phyloP scores from a whole-genome alignment of 1,139 yeast species.

The Hemisphaericaspora subhashii region DNA sequence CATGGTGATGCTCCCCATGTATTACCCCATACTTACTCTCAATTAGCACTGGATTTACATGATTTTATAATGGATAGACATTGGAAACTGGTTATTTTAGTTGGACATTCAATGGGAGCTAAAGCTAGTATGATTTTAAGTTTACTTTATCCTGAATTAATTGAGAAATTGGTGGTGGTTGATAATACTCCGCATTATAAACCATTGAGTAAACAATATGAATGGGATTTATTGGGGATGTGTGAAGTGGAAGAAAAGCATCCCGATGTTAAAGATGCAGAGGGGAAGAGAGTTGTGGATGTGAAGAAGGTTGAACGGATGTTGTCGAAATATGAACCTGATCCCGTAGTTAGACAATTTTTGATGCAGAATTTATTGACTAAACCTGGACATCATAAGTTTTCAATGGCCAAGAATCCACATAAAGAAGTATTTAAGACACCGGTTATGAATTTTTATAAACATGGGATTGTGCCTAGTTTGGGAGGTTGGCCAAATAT shows the following conservation, averaged over 20 bases:
- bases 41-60: constrained; percentile 46
- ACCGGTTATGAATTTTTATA: constrained; percentile 27
- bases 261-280: constrained; percentile 4
- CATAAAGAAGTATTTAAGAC: constrained; percentile 24
- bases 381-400: constrained; percentile 12
- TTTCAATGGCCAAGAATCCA: constrained; percentile 11
- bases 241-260: constrained; percentile 26
- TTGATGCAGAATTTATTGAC: constrained; percentile 28
- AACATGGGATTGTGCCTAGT: constrained; percentile 28
- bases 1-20: constrained; percentile 52
- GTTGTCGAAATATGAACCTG: constrained; percentile 24
- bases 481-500: constrained; percentile 48
- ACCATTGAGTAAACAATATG: constrained; percentile 26
- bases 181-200: constrained; percentile 47
- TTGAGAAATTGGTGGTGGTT: constrained; percentile 42
- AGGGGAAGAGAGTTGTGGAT: constrained; percentile 9
- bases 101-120: constrained; percentile 59
- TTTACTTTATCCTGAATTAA: constrained; percentile 36
- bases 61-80: constrained; percentile 26
- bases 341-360: constrained; percentile 24
- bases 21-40: constrained; percentile 42
- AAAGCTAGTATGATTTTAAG: constrained; percentile 50
- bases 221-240: constrained; percentile 32
- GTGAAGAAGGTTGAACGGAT: constrained; percentile 17
- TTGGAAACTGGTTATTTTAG: constrained; percentile 30